Percentiles rank a stretch among this genome's conserved stretches.
Evolutionary conservation across 2,329 filamentous ascomycete genomes (phyloP).

Genomic region (Ramichloridium luteum): DNA sequence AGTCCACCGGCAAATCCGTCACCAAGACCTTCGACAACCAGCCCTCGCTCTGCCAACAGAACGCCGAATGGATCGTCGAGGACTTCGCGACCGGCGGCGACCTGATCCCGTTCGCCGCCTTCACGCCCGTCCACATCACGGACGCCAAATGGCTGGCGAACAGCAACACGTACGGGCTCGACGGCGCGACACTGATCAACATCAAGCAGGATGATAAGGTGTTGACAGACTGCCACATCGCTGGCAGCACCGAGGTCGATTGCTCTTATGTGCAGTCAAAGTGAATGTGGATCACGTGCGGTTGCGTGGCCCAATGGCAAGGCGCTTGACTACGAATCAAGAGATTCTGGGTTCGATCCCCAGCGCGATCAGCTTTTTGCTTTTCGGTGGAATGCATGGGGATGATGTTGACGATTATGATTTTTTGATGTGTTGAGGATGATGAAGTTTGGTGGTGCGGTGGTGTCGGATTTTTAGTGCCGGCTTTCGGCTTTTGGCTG

Average conservation of each 20-base stretch:
- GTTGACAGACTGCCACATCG: neutral
- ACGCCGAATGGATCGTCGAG: slow-evolving; percentile 53
- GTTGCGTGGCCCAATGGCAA: slow-evolving; percentile 43
- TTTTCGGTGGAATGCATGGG: no score
- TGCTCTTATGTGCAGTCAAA: no score
- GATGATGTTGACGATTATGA: no score
- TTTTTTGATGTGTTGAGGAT: no score
- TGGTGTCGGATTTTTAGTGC: no score
- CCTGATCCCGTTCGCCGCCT: slow-evolving; percentile 36
- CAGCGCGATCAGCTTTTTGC: slow-evolving; percentile 1
- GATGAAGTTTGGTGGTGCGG: no score
- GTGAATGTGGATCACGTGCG: no score
- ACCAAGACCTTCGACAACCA: slow-evolving; percentile 39
- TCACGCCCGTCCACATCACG: slow-evolving; percentile 13
- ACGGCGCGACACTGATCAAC: neutral
- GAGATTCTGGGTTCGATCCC: slow-evolving; percentile 1
- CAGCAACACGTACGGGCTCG: neutral
- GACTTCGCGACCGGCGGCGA: slow-evolving; percentile 32
- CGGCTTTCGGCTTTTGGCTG: no score
- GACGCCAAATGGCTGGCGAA: neutral
- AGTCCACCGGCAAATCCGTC: slow-evolving; percentile 39
- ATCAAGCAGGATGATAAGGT: neutral
- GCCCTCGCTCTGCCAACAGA: slow-evolving; percentile 39
- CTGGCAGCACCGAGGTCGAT: neutral
- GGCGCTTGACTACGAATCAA: slow-evolving; percentile 42